Evolutionary conservation across 352 stramenopile genomes (phyloP), one percentile per base, ranked within the genome.

Genomic region (Hyaloperonospora arabidopsidis): DNA sequence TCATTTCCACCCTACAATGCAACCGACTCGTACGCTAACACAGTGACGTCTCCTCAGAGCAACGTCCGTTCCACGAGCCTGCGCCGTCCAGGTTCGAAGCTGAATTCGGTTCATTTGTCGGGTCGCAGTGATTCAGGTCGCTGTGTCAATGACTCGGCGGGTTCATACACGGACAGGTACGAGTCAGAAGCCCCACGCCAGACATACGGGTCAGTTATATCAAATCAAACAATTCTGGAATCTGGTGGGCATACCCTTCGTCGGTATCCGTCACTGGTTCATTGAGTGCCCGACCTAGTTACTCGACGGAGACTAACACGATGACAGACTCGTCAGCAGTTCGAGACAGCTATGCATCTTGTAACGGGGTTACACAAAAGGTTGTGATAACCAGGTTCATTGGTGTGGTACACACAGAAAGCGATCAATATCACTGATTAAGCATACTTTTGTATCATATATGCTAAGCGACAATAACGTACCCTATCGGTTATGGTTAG

Each of bases 1-100:
- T 34, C 59, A 11, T 72, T 57, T 32, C 15, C 52, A 4, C 60
- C 64, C 0, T 68, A 75, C 45, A 54, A 43, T 48, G 53, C 66
- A 22, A 49, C 55, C 4, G 63, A 75, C 41, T 54, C 70, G 22
- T 84, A 84, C 52, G 60, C 60, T 12, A 63, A 52, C 25, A 59
- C 68, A 7, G 54, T 89, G 32, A 92, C 82, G 18, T 92, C 82
- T 25, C 79, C 82, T 25, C 74, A 89, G 57, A 87, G 74, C 60
- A 84, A 88, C 40, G 68, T 89, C 54, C 82, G 68, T 15, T 77
- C 69, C 6, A 92, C 82, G 47, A 70, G 77, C 43, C 52, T 92
- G 56, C 77, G 77, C 28, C 77, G 64, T 18, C 64, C 55, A 5
- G 63, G 48, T 21, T 11, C 36, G 19, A 65, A 67, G 49, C 54